Conservation (phyloP, 768 basidiomycete genomes). For the Boletus reticulatus region DNA sequence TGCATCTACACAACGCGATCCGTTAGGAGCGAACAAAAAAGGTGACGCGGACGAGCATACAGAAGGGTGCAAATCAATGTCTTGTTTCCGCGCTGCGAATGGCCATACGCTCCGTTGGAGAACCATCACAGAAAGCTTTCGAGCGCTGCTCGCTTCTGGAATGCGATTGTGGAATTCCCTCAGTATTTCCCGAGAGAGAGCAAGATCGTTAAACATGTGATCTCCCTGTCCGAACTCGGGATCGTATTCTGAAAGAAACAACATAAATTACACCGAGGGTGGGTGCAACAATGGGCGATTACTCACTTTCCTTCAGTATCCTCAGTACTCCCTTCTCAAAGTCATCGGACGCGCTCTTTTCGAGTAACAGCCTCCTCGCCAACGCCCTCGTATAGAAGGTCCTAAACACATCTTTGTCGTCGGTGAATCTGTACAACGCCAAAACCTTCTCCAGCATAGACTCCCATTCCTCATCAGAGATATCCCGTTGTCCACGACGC, state of each 20-base stretch:
- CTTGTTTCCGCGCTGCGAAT: conserved; percentile 52
- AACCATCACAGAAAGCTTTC: conserved; percentile 71
- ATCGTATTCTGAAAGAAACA: conserved; percentile 69
- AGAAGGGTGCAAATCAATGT: conserved; percentile 50
- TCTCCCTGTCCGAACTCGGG: conserved; percentile 94
- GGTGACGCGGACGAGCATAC: conserved; percentile 35
- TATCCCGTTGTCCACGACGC: conserved; percentile 78
- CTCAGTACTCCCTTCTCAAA: conserved; percentile 82
- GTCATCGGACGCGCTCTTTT: conserved; percentile 81
- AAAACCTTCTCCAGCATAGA: conserved; percentile 63
- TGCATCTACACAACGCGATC: conserved; percentile 57
- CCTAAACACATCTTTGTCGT: conserved; percentile 93
- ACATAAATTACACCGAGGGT: conserved; percentile 9
- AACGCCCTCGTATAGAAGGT: conserved; percentile 87
- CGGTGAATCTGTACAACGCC: conserved; percentile 78
- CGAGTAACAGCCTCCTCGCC: conserved; percentile 84
- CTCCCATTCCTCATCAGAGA: conserved; percentile 63
- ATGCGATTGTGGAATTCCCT: conserved; percentile 57
- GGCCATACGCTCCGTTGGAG: conserved; percentile 92
- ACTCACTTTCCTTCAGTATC: conserved; percentile 79
- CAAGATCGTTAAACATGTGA: conserved; percentile 92
- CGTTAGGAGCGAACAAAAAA: conserved; percentile 5
- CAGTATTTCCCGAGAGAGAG: conserved; percentile 73
- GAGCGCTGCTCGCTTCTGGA: conserved; percentile 35
- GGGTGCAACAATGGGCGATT: neutral